These are phyloP conservation scores for Phanerochaete sordida DNA, from an alignment of 768 basidiomycete genomes.

Conservation along the genomic window DNA sequence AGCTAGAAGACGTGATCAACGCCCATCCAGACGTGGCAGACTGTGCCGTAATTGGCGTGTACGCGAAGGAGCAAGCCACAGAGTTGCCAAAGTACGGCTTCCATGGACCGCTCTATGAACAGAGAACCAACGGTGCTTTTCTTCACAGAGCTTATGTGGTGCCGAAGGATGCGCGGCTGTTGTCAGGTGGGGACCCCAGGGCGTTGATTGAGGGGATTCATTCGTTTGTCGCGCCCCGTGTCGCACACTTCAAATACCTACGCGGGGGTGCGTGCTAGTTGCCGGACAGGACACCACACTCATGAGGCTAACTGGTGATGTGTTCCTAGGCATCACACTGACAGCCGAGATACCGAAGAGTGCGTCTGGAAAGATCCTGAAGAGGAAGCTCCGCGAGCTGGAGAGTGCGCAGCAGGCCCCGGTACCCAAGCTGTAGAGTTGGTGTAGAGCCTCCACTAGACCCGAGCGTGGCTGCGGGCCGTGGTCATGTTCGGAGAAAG, in stretches of 20 bases:
- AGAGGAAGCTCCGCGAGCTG: slow-evolving; percentile 61
- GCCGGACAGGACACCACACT: slow-evolving; percentile 6
- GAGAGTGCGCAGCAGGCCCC: neutral
- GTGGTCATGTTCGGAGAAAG: neutral
- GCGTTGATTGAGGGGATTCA: slow-evolving; percentile 51
- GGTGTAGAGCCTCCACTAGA: too few relatives aligned
- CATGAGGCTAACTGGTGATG: slow-evolving; percentile 2
- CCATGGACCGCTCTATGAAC: slow-evolving; percentile 35
- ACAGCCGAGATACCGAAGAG: slow-evolving; percentile 31
- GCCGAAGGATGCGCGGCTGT: slow-evolving; percentile 12
- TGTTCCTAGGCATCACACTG: neutral
- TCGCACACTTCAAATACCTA: slow-evolving; percentile 71
- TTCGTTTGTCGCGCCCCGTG: slow-evolving; percentile 62
- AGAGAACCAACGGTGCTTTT: neutral
- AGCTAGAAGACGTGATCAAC: slow-evolving; percentile 73
- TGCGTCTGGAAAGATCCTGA: slow-evolving; percentile 83
- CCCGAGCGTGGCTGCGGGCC: too few relatives aligned
- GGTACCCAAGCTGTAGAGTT: neutral
- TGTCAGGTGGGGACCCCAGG: slow-evolving; percentile 29
- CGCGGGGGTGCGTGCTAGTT: slow-evolving; percentile 58
- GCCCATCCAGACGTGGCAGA: slow-evolving; percentile 75
- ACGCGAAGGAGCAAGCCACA: slow-evolving; percentile 62
- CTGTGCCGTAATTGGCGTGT: slow-evolving; percentile 75
- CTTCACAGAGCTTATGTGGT: slow-evolving; percentile 8
- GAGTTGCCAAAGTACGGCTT: slow-evolving; percentile 53